A percentile compares a stretch with the other conserved stretches of the same genome.
Evolutionary conservation across 2,329 filamentous ascomycete genomes (phyloP).

Genomic region (Ceratocystiopsis sp.): DNA sequence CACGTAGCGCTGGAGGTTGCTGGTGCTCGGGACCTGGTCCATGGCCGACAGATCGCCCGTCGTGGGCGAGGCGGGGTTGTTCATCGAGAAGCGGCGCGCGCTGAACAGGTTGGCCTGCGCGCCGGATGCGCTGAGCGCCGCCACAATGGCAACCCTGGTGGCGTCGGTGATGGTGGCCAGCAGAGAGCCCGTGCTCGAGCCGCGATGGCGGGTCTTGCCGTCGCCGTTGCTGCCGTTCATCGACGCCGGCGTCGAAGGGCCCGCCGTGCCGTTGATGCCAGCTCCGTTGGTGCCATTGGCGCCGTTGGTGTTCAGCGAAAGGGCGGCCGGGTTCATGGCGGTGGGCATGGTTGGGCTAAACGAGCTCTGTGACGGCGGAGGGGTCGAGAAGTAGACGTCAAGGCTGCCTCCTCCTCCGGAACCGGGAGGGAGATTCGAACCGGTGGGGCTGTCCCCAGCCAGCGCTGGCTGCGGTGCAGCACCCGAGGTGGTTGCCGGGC

Average conservation of each 20-base stretch:
- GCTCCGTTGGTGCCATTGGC: constrained; percentile 27
- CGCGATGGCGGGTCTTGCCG: constrained; percentile 23
- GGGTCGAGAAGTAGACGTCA: constrained; percentile 55
- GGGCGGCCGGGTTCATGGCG: constrained; percentile 40
- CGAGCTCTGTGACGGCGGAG: constrained; percentile 55
- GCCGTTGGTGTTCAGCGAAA: constrained; percentile 42
- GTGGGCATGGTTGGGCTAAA: constrained; percentile 57
- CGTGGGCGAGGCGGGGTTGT: constrained; percentile 35
- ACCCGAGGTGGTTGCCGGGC: constrained; percentile 28
- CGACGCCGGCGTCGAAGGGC: constrained; percentile 58
- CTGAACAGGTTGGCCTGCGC: constrained; percentile 37
- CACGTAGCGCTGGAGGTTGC: constrained; percentile 80
- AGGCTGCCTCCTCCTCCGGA: too few species aligned
- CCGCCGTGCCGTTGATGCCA: constrained; percentile 22
- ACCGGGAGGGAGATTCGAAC: too few species aligned
- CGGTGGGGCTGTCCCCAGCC: too few species aligned
- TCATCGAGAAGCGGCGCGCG: constrained; percentile 47
- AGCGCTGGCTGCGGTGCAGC: too few species aligned
- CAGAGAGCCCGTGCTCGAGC: constrained; percentile 27
- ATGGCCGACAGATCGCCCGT: constrained; percentile 25
- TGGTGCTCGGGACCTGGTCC: constrained; percentile 50
- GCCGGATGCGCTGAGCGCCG: constrained; percentile 28
- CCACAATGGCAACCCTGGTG: constrained; percentile 43
- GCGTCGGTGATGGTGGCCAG: constrained; percentile 48
- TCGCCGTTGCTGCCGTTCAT: constrained; percentile 38